phyloP scores from a whole-genome alignment of 75 land plant genomes.

The Picea glauca region DNA sequence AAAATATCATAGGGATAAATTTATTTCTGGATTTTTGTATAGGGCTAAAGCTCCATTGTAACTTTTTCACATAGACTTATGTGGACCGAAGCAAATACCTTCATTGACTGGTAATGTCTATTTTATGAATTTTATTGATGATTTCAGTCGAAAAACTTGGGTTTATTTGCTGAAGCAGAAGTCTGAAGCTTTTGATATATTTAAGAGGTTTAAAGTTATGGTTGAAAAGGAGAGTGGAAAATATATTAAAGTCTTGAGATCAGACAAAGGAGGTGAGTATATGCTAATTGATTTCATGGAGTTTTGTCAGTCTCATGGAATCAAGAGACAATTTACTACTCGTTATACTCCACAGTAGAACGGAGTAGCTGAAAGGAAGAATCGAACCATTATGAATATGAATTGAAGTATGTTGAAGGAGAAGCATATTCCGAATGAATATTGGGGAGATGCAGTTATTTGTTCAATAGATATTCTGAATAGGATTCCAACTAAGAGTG shows the following conservation, averaged over 20 bases:
- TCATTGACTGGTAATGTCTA: slow-evolving; percentile 9
- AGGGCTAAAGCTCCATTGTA: slow-evolving; percentile 10
- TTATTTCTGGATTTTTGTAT: background rate
- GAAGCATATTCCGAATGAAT: background rate
- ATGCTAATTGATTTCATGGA: slow-evolving; percentile 4
- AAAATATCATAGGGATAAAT: slow-evolving; percentile 1
- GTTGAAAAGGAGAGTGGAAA: slow-evolving; percentile 13
- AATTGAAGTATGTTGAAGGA: slow-evolving; percentile 4
- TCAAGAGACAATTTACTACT: slow-evolving; percentile 10
- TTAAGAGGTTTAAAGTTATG: slow-evolving; percentile 5
- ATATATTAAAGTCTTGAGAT: slow-evolving; percentile 9
- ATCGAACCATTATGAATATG: slow-evolving; percentile 23
- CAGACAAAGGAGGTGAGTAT: slow-evolving; percentile 23
- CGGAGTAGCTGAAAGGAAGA: slow-evolving; percentile 16
- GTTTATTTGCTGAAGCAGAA: slow-evolving; percentile 1
- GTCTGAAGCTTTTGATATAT: slow-evolving; percentile 1
- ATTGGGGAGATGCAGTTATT: slow-evolving; percentile 16
- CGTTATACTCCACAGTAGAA: background rate
- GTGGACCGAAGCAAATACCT: slow-evolving; percentile 15
- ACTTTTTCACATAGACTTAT: slow-evolving; percentile 14
- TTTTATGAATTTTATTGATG: slow-evolving; percentile 24
- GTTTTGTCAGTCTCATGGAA: slow-evolving; percentile 14
- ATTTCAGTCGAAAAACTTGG: background rate
- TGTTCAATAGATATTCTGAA: background rate
- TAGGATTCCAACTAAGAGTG: background rate